These are phyloP conservation scores for Hygrophorus pudorinus DNA, from an alignment of 768 basidiomycete genomes.

Conservation along the genomic window DNA sequence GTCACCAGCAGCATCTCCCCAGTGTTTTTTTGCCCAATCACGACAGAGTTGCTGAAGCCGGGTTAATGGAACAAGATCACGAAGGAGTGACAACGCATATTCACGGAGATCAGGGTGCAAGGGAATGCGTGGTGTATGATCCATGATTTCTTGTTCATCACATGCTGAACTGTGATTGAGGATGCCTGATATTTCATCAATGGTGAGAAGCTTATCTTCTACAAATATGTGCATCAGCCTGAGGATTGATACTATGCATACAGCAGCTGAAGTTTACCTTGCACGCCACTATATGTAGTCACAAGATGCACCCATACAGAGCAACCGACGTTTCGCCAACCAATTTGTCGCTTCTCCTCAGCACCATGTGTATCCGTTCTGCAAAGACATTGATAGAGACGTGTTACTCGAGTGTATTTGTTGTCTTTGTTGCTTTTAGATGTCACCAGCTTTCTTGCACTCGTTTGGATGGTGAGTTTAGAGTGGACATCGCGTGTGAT, in stretches of 20 bases:
- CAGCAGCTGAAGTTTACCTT: background rate
- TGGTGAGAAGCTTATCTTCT: background rate
- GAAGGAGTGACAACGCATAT: constrained; percentile 12
- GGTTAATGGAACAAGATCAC: constrained; percentile 13
- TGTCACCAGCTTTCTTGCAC: background rate
- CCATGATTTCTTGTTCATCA: constrained; percentile 8
- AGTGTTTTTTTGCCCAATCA: constrained; percentile 11
- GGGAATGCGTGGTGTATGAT: constrained; percentile 10
- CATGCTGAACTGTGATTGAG: constrained; percentile 15
- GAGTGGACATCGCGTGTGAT: background rate
- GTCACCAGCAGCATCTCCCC: constrained; percentile 13
- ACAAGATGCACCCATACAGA: background rate
- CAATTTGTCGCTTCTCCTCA: background rate
- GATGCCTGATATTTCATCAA: constrained; percentile 11
- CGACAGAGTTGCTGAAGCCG: constrained; percentile 13
- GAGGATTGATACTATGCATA: background rate
- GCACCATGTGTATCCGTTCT: background rate
- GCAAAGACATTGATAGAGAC: background rate
- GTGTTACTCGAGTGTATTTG: background rate
- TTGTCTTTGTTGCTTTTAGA: background rate
- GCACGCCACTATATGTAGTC: background rate
- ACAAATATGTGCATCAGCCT: background rate
- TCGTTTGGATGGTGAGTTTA: background rate
- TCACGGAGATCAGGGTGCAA: constrained; percentile 11
- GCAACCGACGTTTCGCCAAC: background rate